Evolutionary conservation across 192 early-diverging fungal species (phyloP), one percentile per base, ranked within the genome.

Genomic region (Chytriomyces confervae): DNA sequence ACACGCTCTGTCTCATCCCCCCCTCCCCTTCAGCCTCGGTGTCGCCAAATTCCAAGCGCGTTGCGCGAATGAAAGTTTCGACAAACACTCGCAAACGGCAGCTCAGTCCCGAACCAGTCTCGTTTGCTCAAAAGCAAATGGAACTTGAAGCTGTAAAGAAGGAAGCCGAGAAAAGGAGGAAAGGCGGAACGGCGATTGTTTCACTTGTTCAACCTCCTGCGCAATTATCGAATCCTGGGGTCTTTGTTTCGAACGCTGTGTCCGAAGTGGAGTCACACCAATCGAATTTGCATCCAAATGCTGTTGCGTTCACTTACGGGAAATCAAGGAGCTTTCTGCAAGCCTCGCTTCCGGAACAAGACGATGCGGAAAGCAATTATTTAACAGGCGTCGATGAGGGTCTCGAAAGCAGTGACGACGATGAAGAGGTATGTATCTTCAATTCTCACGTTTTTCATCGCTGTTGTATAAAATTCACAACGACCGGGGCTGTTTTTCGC

Each of bases 291-390:
- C 16, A 57, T 3, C 20, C 53, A 4, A 13, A 57, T 3, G 53
- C 53, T 10, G 27, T 48, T 18, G 47, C 44, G 1, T 13, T 76
- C 1, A 76, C 74, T 5, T 76, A 76, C 20, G 63, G 20, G n/a
- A 64, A 66, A 64, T 48, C 74, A 36, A 62, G 74, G n/a, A 76
- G 74, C 62, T 76, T 66, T 51, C 46, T 76, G 63, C 74, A 76
- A 50, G 45, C 62, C 2, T 11, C 27, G 63, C 23, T 23, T 62
- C 43, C 48, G 13, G 48, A 50, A 66, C 49, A 44, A 13, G 47
- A 53, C 9, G 49, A n/a, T 29, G 36, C 10, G 5, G 29, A 7
- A 10, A 18, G 7, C 3, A 23, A 10, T 11, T 11, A 6, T 24
- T 50, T 27, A 29, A 16, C 2, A 3, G 10, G 24, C 7, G 53